Evolutionary conservation across 2,329 filamentous ascomycete species (phyloP).

Genomic region (Monascus ruber): DNA sequence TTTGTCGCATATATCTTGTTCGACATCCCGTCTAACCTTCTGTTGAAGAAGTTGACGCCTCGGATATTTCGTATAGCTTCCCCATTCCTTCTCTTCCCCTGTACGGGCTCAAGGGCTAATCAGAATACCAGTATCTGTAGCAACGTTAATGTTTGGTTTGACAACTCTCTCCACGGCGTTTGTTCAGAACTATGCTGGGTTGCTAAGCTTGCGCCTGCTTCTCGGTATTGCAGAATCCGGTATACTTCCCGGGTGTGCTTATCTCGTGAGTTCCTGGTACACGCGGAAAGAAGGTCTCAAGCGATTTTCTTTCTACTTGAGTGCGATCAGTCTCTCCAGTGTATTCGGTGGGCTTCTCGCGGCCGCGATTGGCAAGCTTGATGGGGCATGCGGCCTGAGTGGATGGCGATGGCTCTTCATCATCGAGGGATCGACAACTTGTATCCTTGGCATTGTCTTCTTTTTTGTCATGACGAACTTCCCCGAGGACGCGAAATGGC

Average conservation of each 20-base stretch:
- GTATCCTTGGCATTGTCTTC: conserved; percentile 33
- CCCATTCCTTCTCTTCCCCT: not conserved
- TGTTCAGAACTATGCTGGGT: conserved; percentile 1
- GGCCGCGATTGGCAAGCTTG: conserved; percentile 71
- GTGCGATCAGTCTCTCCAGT: conserved; percentile 59
- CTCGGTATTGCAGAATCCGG: not conserved
- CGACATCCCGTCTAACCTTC: conserved; percentile 4
- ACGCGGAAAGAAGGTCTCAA: conserved; percentile 39
- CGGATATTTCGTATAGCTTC: conserved; percentile 1
- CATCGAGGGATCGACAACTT: conserved; percentile 38
- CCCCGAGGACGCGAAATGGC: conserved; percentile 40
- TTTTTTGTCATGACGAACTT: conserved; percentile 40
- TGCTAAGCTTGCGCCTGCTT: not conserved
- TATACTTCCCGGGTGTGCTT: conserved; percentile 9
- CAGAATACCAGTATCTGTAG: conserved; percentile 1
- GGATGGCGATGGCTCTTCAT: conserved; percentile 77
- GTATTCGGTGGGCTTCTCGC: conserved; percentile 74
- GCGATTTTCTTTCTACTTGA: conserved; percentile 42
- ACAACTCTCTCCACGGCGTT: conserved; percentile 1
- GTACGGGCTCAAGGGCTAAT: not conserved
- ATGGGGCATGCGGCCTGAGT: conserved; percentile 43
- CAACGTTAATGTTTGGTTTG: conserved; percentile 5
- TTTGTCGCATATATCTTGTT: conserved; percentile 2
- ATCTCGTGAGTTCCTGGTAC: conserved; percentile 41
- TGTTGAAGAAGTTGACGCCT: conserved; percentile 4